Evolutionary conservation across 1,284 basidiomycete species (phyloP).

Genomic region (Tylopilus sp.): DNA sequence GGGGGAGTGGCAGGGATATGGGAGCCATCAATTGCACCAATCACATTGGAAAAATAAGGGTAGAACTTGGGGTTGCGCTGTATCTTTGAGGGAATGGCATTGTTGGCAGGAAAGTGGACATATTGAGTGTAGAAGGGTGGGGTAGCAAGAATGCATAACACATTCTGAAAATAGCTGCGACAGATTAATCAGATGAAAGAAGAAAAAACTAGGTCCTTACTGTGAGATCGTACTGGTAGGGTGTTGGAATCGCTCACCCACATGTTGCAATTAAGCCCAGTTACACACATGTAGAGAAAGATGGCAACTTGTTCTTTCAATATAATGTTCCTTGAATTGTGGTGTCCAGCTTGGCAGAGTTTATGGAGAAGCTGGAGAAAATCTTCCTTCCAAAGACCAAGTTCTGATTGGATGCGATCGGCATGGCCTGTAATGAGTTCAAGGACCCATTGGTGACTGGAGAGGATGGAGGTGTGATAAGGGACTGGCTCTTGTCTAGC

Average conservation of each 20-base stretch:
- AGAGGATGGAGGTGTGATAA: too few relatives aligned
- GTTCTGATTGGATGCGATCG: too few relatives aligned
- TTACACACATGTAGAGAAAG: neutral
- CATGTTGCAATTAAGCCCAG: neutral
- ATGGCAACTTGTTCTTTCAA: too few relatives aligned
- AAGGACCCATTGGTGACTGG: too few relatives aligned
- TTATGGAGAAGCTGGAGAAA: too few relatives aligned
- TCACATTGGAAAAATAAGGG: neutral
- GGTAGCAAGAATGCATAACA: neutral
- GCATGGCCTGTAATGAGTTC: too few relatives aligned
- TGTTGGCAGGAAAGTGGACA: neutral
- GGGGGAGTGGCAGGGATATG: neutral
- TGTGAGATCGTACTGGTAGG: neutral
- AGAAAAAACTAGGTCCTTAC: neutral
- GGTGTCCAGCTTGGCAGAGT: too few relatives aligned
- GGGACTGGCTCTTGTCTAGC: too few relatives aligned
- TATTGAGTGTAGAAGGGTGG: neutral
- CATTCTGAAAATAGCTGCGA: neutral
- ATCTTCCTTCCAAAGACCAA: too few relatives aligned
- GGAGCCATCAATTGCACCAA: neutral
- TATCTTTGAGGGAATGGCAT: neutral
- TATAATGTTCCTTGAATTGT: neutral
- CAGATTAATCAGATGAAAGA: neutral
- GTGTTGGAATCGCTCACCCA: neutral
- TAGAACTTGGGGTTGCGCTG: neutral